Conservation (phyloP, 2,329 filamentous ascomycete genomes). For the Myriangium duriaei region DNA sequence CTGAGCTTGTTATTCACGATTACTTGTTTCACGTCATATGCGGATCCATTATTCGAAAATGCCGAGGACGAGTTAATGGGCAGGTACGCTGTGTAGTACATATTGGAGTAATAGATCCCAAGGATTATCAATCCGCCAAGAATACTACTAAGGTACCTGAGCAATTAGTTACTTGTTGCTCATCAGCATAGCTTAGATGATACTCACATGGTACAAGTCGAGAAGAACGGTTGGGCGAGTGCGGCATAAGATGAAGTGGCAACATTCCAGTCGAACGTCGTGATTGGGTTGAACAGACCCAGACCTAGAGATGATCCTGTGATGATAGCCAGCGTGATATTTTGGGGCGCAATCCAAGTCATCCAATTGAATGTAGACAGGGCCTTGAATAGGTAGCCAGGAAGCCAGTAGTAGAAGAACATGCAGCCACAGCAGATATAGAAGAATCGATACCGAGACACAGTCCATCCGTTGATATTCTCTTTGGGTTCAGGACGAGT, state of each 20-base stretch:
- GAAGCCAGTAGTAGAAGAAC: slow-evolving; percentile 51
- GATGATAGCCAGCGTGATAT: slow-evolving; percentile 38
- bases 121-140: neutral
- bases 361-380: slow-evolving; percentile 81
- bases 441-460: neutral
- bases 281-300: neutral
- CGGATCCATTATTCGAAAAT: neutral
- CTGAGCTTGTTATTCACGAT: neutral
- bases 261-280: neutral
- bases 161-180: no score
- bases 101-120: neutral
- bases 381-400: slow-evolving; percentile 68
- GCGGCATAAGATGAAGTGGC: neutral
- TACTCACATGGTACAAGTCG: neutral
- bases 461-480: neutral
- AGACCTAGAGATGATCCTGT: neutral
- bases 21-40: neutral
- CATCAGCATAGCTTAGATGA: no score
- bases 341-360: slow-evolving; percentile 79
- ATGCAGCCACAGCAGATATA: neutral
- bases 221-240: neutral
- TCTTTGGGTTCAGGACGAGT: neutral
- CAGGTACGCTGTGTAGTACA: neutral
- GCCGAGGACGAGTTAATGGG: neutral
- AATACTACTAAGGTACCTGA: no score